Evolutionary conservation across 2,329 filamentous ascomycete genomes (phyloP), one percentile per base, ranked within the genome.

Genomic region (Fusarium kyushuense): DNA sequence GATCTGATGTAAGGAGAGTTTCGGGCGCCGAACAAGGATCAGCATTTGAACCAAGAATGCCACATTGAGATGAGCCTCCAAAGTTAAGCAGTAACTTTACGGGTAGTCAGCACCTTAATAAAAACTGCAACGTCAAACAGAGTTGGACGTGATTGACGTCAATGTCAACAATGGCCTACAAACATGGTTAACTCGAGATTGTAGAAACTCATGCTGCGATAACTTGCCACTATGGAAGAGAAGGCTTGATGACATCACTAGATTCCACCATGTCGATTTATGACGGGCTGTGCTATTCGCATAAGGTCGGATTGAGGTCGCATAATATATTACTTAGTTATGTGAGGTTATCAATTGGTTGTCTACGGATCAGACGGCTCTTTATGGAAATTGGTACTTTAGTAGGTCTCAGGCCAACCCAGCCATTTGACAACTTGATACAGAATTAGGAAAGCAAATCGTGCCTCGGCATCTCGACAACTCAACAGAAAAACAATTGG

Each of bases 391-490:
- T 25, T 7, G 23, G 23, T 25, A 25, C 23, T 25, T 25, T 25
- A 25, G 23, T 25, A 27, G 27, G 27, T 27, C 27, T 7, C 25
- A 25, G 7, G 25, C 25, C 25, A 25, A 25, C 25, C 6, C 9
- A 6, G 27, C 27, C 27, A 7, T 27, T 27, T 27, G 27, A 27
- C 27, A 27, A 8, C 6, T 8, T 9, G 27, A 27, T 27, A 27
- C 27, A 8, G 27, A 9, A 27, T 38, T 49, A 38, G 47, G 47
- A 49, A 36, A 65, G 41, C 21, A 54, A 43, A 65, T 54, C 42
- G 54, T 54, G 41, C 62, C 62, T 64, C 61, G 62, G 62, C 54
- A 60, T 43, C 2, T 54, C 14, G 3, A 65, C 2, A 38, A 12
- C 32, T 36, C 47, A 27, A 49, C 47, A 49, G 23, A 38, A 49